Evolutionary conservation across 192 early-diverging fungal genomes (phyloP).

Genomic region (Allomyces macrogynus): DNA sequence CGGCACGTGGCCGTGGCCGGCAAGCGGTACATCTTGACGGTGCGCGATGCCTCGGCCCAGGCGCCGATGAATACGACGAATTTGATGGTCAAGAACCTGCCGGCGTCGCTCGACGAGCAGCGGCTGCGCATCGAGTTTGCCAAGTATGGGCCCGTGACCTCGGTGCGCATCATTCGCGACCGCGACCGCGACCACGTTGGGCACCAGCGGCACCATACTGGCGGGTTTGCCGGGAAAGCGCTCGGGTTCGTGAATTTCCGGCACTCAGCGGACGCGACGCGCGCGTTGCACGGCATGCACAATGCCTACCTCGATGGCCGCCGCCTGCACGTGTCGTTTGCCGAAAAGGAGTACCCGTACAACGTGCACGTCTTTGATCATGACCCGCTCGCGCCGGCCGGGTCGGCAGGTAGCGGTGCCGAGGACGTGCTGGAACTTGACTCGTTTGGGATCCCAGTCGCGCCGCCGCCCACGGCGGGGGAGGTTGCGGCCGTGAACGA

Average conservation of each 20-base stretch:
- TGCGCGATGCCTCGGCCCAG: background rate
- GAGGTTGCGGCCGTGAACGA: too few species aligned
- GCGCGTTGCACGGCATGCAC: background rate
- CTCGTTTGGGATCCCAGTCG: too few species aligned
- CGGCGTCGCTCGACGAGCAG: background rate
- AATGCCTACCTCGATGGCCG: background rate
- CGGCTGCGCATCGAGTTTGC: background rate
- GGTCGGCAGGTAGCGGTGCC: too few species aligned
- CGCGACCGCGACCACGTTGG: background rate
- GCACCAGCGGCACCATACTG: too few species aligned
- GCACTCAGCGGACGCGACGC: background rate
- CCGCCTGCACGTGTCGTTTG: background rate
- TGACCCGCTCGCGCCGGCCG: background rate
- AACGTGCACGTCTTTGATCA: background rate
- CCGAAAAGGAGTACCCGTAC: background rate
- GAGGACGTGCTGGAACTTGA: too few species aligned
- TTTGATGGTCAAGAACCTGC: constrained; percentile 1
- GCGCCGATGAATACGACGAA: background rate
- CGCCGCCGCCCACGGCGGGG: too few species aligned
- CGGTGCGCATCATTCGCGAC: background rate
- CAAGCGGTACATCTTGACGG: background rate
- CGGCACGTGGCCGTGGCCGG: background rate
- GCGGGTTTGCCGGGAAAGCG: background rate
- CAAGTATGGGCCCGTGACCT: background rate
- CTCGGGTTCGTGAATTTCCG: background rate